A percentile compares a stretch with the other conserved stretches of the same genome.
Conservation (phyloP, 495 filamentous ascomycete species). For the Penicillium canariense region DNA sequence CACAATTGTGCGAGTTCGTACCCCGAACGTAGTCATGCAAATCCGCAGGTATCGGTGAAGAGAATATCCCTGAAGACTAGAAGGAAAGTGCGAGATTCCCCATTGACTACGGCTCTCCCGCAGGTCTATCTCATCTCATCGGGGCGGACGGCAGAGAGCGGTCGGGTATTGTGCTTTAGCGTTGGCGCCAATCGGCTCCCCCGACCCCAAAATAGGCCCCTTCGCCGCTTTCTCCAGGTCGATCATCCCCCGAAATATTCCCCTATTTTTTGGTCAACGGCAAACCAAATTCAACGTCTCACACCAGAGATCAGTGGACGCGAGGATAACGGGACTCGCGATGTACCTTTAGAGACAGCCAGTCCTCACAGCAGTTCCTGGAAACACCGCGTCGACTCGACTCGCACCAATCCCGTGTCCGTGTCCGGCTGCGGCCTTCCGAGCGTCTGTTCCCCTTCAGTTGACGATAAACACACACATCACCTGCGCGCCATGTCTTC, state of each 20-base stretch:
- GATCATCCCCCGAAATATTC: not conserved
- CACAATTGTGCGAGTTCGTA: not conserved
- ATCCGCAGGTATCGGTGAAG: not conserved
- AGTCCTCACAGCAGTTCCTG: not conserved
- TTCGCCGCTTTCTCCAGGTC: constrained; percentile 2
- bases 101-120: not conserved
- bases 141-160: not conserved
- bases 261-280: not conserved
- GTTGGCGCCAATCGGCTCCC: constrained; percentile 5
- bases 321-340: not conserved
- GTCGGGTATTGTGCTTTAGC: not conserved
- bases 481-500: constrained; percentile 25
- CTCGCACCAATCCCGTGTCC: constrained; percentile 1
- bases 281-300: not conserved
- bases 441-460: not conserved
- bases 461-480: not conserved
- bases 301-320: not conserved
- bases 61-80: not conserved
- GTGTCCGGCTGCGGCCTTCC: constrained; percentile 7
- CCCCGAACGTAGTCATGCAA: not conserved
- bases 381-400: constrained; percentile 4
- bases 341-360: constrained; percentile 17
- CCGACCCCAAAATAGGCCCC: constrained; percentile 15
- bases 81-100: not conserved
- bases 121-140: too few species aligned